Evolutionary conservation across 192 early-diverging fungal species (phyloP), one percentile per base, ranked within the genome.

Genomic region (Entomortierella lignicola): DNA sequence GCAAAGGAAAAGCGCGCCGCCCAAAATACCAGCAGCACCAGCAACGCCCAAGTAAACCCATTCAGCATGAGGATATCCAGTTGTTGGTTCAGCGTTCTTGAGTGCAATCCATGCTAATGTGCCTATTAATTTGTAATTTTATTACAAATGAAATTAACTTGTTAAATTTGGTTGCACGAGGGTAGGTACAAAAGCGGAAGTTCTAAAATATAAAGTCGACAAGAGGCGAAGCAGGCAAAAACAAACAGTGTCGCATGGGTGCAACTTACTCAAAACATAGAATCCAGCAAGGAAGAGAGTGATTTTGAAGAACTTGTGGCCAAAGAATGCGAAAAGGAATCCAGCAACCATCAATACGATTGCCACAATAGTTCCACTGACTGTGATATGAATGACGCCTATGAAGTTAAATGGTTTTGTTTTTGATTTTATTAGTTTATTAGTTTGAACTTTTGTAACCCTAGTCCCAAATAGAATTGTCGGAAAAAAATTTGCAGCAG

Each of bases 231-330:
- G 37, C 8, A 31, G 11, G 31, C 43, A 44, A 20, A 50, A 11
- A 51, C 8, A 31, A 13, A 47, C 43, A 44, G 31, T 55, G 48
- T 8, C 25, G 47, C 71, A 69, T 84, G 63, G 82, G 77, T 20
- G 80, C 93, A 94, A 67, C 29, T 83, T 85, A 66, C 83, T 81
- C 21, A 89, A 84, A 12, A 86, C 73, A 60, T 91, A 94, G 81
- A 94, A 94, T 4, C 95, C 95, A 11, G 88, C 85, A 60, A 96
- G 69, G 69, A 94, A 94, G 32, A 95, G 77, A n/a, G 92, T 88
- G 11, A 91, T 70, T 61, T 87, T 84, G 67, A 91, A 87, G 27
- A 92, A 69, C 66, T 82, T 84, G 81, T 85, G 84, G 0, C 93
- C 93, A 69, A 92, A 88, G 70, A 89, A 93, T 66, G 86, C 86